Conservation (phyloP, 1,139 yeast genomes). For the Diutina catenulata region DNA sequence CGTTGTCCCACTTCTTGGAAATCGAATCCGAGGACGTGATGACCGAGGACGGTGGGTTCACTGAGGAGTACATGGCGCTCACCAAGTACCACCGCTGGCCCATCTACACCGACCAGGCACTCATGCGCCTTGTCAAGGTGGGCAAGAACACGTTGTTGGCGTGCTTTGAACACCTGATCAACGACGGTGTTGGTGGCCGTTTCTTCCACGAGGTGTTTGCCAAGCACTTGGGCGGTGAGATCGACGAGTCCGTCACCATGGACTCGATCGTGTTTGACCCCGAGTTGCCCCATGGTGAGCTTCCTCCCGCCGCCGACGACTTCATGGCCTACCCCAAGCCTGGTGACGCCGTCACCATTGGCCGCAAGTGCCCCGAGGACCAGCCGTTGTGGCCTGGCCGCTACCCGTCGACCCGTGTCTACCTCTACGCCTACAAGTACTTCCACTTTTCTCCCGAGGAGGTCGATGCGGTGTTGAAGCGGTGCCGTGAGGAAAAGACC, state of each 20-base stretch:
- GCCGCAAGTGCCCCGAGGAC: background rate
- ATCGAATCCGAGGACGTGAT: slow-evolving; percentile 10
- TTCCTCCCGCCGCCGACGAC: background rate
- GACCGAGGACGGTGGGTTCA: slow-evolving; percentile 12
- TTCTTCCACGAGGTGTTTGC: background rate
- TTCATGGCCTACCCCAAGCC: background rate
- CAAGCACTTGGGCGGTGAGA: background rate
- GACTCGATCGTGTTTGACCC: background rate
- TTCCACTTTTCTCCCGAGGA: background rate
- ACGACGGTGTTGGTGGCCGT: slow-evolving; percentile 1
- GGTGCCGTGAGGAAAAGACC: background rate
- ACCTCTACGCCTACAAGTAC: background rate
- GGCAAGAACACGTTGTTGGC: background rate
- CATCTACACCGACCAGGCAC: background rate
- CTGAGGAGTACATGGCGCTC: slow-evolving; percentile 19
- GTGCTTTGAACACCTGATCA: background rate
- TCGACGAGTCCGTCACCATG: background rate
- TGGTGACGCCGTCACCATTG: background rate
- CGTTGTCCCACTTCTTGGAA: slow-evolving; percentile 17
- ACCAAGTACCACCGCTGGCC: slow-evolving; percentile 10
- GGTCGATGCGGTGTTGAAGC: background rate
- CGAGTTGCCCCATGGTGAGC: background rate
- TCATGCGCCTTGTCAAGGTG: background rate
- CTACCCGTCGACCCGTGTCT: background rate
- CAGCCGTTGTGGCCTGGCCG: background rate